Base-by-base conservation (phyloP, 2,329 filamentous ascomycete genomes). In the Colletotrichum filicis region DNA sequence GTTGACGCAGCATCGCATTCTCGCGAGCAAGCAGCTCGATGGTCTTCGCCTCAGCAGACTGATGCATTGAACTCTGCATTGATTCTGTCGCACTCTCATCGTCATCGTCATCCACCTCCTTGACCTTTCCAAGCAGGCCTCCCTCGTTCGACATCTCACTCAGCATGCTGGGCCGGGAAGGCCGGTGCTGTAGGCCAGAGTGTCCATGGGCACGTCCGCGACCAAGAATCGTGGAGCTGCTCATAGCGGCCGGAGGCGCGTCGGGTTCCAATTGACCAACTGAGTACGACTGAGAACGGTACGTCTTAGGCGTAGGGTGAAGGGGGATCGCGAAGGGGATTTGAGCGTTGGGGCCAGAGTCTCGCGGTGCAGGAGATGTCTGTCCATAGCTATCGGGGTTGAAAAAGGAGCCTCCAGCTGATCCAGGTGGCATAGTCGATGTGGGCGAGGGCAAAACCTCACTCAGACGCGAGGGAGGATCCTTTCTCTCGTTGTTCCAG, bases 211-310 rank as follows among this genome's bases (percentile, higher is more conserved):
- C 79, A 62, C 89, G 87, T 61, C 87, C 83, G 60, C 90, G 86
- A n/a, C 87, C 85, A 14, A 90, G 80, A 26, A 87, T 83, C 4
- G 88, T 82, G 4, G 88, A 84, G 3, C 87, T 81, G 68, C 82
- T 84, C 80, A 87, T 83, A 2, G 82, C 78, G 4, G 82, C 78
- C 16, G 83, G 77, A 3, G 83, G 78, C 1, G 83, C 83, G 71
- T 96, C 94, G 1, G 92, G 89, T 66, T 98, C 95, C 74, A 95
- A 87, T 80, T 98, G 95, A 5, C 95, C 95, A 60, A 97, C 96
- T 0, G 96, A 98, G 82, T 98, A 98, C 5, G 97, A 98, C 82
- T 98, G 95, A 6, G 97, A 99, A 56, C 97, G 92, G 78, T 97
- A 97, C 1, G 94, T 95, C 82, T 98, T 98, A 1, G 94, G 94